These are phyloP conservation scores for Pyronema omphalodes DNA, from an alignment of 495 filamentous ascomycete species.

Conservation along the genomic window DNA sequence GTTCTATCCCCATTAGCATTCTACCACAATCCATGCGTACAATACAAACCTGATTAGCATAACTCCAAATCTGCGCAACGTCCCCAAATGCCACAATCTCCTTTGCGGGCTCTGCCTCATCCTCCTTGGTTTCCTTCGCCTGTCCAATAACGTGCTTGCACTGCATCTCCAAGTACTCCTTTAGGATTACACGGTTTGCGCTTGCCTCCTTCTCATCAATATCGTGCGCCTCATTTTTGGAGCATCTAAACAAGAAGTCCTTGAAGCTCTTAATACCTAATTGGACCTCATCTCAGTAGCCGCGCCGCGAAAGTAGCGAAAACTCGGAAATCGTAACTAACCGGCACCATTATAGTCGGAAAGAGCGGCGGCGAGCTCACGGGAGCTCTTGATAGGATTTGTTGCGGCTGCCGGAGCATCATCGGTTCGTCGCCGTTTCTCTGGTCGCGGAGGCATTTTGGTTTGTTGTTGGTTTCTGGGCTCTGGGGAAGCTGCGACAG, in stretches of 20 bases:
- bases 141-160: constrained; percentile 10
- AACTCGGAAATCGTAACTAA: not conserved
- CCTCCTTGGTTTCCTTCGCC: constrained; percentile 7
- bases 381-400: not conserved
- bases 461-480: no score
- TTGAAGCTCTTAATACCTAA: constrained; percentile 16
- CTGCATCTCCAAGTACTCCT: constrained; percentile 20
- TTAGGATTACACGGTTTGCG: constrained; percentile 15
- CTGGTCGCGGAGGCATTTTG: no score
- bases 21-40: not conserved
- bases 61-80: constrained; percentile 20
- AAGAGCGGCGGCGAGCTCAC: not conserved
- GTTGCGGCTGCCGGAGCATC: not conserved
- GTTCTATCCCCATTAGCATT: constrained; percentile 13
- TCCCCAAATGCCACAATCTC: constrained; percentile 10
- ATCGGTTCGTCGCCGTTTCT: not conserved
- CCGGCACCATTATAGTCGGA: constrained; percentile 2
- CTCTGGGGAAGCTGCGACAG: no score
- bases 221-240: constrained; percentile 3
- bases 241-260: constrained; percentile 13
- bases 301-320: no score
- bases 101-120: not conserved
- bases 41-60: constrained; percentile 17
- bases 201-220: constrained; percentile 5
- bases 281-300: not conserved